A percentile compares a stretch with the other conserved stretches of the same genome.
Conservation (phyloP, 768 basidiomycete genomes). For the Boletus eberwhitei region DNA sequence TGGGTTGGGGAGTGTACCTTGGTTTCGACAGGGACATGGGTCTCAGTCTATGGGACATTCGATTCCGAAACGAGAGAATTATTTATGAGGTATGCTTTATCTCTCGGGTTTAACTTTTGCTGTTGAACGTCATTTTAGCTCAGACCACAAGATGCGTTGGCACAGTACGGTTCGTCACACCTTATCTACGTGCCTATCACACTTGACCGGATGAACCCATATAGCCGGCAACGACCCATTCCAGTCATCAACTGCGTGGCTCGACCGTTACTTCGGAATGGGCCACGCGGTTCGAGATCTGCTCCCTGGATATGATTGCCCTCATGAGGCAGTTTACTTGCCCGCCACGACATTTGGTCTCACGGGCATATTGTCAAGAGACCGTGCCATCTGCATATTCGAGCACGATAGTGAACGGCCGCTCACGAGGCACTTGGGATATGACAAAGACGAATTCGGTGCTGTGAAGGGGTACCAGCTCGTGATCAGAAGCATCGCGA, state of each 20-base stretch:
- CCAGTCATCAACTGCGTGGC: slow-evolving; percentile 59
- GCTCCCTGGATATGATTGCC: slow-evolving; percentile 68
- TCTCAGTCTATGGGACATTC: slow-evolving; percentile 55
- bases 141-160: slow-evolving; percentile 59
- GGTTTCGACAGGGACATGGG: slow-evolving; percentile 70
- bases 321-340: slow-evolving; percentile 56
- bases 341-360: slow-evolving; percentile 52
- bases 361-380: slow-evolving; percentile 41
- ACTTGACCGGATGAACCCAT: not conserved
- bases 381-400: slow-evolving; percentile 63
- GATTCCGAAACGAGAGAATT: slow-evolving; percentile 55
- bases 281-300: slow-evolving; percentile 53
- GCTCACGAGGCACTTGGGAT: slow-evolving; percentile 56
- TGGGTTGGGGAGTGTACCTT: slow-evolving; percentile 62
- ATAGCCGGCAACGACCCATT: slow-evolving; percentile 59
- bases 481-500: slow-evolving; percentile 53
- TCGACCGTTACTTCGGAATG: slow-evolving; percentile 66
- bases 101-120: not conserved
- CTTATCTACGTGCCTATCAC: not conserved
- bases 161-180: slow-evolving; percentile 46
- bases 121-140: slow-evolving; percentile 33
- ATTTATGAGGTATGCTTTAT: slow-evolving; percentile 49
- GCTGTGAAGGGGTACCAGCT: slow-evolving; percentile 60
- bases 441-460: slow-evolving; percentile 51
- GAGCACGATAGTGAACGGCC: slow-evolving; percentile 60